These are phyloP conservation scores for Aspergillus carlsbadensis DNA, from an alignment of 495 filamentous ascomycete genomes.

Conservation along the genomic window DNA sequence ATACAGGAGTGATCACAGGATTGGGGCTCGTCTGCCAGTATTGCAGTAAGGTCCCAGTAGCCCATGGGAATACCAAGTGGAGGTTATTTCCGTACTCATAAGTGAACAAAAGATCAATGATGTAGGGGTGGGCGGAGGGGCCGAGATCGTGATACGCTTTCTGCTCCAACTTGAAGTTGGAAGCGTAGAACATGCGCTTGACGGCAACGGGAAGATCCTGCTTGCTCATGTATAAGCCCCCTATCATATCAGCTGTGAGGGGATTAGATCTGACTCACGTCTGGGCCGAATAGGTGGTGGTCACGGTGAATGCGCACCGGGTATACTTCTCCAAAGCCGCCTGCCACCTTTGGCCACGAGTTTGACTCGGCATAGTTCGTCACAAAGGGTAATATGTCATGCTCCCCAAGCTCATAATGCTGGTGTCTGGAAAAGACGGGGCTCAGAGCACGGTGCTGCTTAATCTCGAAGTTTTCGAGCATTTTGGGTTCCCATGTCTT, in stretches of 20 bases:
- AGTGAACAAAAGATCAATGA: conserved; percentile 10
- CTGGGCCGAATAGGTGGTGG: conserved; percentile 7
- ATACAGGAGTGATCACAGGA: neutral
- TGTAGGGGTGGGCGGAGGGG: neutral
- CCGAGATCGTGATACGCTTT: neutral
- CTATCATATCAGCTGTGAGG: neutral
- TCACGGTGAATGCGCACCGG: conserved; percentile 3
- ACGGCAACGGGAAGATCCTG: conserved; percentile 7
- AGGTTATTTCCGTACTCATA: conserved; percentile 1
- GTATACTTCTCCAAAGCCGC: conserved; percentile 2
- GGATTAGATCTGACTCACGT: neutral
- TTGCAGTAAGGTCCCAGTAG: conserved; percentile 21
- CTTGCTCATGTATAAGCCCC: neutral
- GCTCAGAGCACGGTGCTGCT: conserved; percentile 10
- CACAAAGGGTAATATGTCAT: conserved; percentile 6
- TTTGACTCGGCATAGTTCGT: neutral
- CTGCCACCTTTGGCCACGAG: neutral
- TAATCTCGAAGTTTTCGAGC: neutral
- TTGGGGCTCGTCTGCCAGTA: conserved; percentile 15
- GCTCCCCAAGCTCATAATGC: conserved; percentile 2
- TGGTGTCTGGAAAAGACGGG: neutral
- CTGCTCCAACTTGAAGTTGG: neutral
- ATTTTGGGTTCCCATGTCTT: neutral
- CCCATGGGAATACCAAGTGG: conserved; percentile 28
- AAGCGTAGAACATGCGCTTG: conserved; percentile 1